Conservation (phyloP, 2,329 filamentous ascomycete genomes). For the Fusarium sp. region DNA sequence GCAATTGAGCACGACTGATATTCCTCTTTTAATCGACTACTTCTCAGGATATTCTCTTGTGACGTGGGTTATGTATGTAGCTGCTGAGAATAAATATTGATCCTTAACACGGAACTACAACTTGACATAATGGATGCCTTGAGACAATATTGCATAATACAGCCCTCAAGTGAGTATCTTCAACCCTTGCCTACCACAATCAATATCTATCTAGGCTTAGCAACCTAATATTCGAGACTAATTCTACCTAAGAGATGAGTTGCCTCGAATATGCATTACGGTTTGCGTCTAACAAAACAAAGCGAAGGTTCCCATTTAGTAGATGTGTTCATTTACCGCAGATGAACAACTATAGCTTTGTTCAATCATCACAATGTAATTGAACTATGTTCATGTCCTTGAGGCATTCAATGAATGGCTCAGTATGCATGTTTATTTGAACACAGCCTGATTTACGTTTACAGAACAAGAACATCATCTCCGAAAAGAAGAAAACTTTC, state of each 20-base stretch:
- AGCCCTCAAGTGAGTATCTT: too few species aligned
- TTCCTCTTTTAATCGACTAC: constrained; percentile 8
- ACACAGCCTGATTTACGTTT: not conserved
- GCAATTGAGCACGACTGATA: constrained; percentile 3
- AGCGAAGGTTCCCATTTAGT: too few species aligned
- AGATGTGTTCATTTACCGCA: not conserved
- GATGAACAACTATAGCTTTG: not conserved
- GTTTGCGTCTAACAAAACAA: not conserved
- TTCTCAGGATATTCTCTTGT: not conserved
- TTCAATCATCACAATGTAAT: not conserved
- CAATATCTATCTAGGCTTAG: too few species aligned
- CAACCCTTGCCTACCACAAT: too few species aligned
- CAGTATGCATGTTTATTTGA: not conserved
- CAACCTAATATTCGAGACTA: too few species aligned
- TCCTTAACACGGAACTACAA: not conserved
- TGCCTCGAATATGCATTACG: not conserved
- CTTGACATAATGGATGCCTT: too few species aligned
- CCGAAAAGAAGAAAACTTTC: not conserved
- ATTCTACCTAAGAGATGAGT: not conserved
- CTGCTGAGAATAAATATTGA: not conserved
- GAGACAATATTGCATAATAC: too few species aligned
- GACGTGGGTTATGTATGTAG: not conserved
- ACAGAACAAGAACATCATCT: not conserved
- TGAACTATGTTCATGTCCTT: not conserved
- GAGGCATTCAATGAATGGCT: not conserved